Evolutionary conservation across 176 grass and related monocot genomes (phyloP).

Genomic region (Rhynchospora pubera): DNA sequence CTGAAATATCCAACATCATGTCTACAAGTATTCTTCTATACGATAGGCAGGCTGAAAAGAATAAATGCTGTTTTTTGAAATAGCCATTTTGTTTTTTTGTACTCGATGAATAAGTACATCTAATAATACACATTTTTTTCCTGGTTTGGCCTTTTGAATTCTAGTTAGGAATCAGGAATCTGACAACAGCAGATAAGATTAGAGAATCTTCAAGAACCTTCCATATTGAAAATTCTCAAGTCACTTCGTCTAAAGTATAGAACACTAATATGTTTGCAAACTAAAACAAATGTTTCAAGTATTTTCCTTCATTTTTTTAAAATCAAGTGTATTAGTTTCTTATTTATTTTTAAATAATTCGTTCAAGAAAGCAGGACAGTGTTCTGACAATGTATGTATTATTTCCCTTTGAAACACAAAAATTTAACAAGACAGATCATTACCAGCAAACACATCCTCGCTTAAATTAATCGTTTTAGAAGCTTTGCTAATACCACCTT

Average conservation of each 20-base stretch:
- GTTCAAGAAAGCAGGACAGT: background rate
- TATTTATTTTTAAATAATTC: background rate
- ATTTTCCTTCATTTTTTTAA: background rate
- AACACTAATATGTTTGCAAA: background rate
- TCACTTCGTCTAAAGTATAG: background rate
- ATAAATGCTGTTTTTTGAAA: background rate
- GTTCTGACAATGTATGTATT: background rate
- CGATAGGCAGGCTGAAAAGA: background rate
- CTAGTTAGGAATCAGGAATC: background rate
- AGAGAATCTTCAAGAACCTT: background rate
- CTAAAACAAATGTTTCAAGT: background rate
- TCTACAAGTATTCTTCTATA: background rate
- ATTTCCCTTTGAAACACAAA: background rate
- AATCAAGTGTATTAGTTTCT: background rate
- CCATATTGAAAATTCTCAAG: background rate
- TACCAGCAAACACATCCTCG: conserved; percentile 95
- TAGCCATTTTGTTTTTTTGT: background rate
- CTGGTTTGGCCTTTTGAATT: background rate
- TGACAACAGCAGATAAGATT: background rate
- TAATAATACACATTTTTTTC: background rate
- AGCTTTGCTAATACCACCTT: conserved; percentile 95
- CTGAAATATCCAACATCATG: background rate
- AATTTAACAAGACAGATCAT: conserved; percentile 11
- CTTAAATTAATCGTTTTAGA: conserved; percentile 98
- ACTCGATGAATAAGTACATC: background rate